phyloP scores from a whole-genome alignment of 1,284 basidiomycete genomes.

The Phylloporus sp. region DNA sequence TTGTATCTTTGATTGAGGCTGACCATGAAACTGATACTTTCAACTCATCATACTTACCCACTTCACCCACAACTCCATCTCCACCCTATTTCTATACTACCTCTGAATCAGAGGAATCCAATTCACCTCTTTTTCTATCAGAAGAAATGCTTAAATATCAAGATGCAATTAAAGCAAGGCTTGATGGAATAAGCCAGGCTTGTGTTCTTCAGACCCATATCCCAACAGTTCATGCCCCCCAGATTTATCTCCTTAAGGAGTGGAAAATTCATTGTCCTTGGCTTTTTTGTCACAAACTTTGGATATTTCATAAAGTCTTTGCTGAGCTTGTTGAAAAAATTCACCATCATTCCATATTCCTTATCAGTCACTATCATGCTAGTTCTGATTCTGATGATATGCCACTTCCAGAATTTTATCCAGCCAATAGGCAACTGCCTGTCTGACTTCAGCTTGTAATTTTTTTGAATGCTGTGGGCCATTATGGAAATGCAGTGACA shows the following conservation, averaged over 20 bases:
- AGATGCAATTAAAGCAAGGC: background rate
- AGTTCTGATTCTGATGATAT: too few species aligned
- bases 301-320: background rate
- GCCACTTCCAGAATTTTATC: too few species aligned
- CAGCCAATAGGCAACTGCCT: background rate
- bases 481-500: slow-evolving; percentile 39
- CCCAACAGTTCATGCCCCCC: background rate
- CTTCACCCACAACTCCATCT: too few species aligned
- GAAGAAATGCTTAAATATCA: too few species aligned
- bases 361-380: background rate
- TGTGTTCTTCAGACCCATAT: background rate
- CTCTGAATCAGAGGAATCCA: too few species aligned
- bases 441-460: background rate
- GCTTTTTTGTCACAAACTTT: background rate
- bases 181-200: background rate
- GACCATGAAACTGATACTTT: too few species aligned
- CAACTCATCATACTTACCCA: too few species aligned
- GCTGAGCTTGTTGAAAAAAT: background rate
- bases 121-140: too few species aligned
- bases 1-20: too few species aligned
- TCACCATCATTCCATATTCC: background rate
- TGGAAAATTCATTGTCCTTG: background rate
- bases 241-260: background rate
- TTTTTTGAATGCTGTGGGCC: slow-evolving; percentile 8
- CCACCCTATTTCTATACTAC: too few species aligned